Percentiles rank a stretch among this genome's conserved stretches.
phyloP scores from a whole-genome alignment of 805 yeast species.

The Zygoascus bituminiphila region DNA sequence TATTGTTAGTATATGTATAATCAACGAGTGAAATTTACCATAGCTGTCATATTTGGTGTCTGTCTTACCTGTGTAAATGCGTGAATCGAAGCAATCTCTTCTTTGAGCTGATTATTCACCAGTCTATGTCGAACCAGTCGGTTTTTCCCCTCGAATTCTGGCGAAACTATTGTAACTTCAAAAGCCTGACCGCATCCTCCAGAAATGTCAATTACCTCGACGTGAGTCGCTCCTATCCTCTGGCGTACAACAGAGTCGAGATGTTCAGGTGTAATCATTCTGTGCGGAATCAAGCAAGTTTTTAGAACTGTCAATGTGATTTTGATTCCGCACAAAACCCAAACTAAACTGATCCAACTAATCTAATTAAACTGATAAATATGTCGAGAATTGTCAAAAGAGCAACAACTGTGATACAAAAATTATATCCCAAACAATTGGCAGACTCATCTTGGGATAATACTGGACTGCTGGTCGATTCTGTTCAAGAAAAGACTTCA shows the following conservation, averaged over 20 bases:
- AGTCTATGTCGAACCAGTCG: conserved; percentile 78
- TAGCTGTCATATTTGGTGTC: not conserved
- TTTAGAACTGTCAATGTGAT: not conserved
- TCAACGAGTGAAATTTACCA: conserved; percentile 26
- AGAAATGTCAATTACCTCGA: conserved; percentile 67
- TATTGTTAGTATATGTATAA: not conserved
- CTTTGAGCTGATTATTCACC: conserved; percentile 70
- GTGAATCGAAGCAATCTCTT: conserved; percentile 81
- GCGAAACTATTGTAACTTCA: conserved; percentile 79
- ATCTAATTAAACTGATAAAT: conserved; percentile 3
- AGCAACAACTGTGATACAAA: conserved; percentile 40
- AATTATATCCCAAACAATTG: conserved; percentile 66
- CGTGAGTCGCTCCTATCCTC: conserved; percentile 53
- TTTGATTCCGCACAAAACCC: not conserved
- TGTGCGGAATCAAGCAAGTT: not conserved
- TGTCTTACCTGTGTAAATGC: conserved; percentile 80
- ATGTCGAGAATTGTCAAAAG: conserved; percentile 2
- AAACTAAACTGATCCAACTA: no score
- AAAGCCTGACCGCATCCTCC: conserved; percentile 99
- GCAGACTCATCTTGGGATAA: conserved; percentile 95
- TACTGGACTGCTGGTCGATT: conserved; percentile 81
- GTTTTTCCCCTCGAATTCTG: conserved; percentile 69
- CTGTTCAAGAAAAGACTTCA: conserved; percentile 24
- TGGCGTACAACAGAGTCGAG: conserved; percentile 44
- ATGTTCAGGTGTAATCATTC: conserved; percentile 26